Percentiles rank a stretch among this genome's conserved stretches.
These are phyloP conservation scores for Pleurotus salmoneostramineus DNA, from an alignment of 768 basidiomycete genomes.

Conservation along the genomic window DNA sequence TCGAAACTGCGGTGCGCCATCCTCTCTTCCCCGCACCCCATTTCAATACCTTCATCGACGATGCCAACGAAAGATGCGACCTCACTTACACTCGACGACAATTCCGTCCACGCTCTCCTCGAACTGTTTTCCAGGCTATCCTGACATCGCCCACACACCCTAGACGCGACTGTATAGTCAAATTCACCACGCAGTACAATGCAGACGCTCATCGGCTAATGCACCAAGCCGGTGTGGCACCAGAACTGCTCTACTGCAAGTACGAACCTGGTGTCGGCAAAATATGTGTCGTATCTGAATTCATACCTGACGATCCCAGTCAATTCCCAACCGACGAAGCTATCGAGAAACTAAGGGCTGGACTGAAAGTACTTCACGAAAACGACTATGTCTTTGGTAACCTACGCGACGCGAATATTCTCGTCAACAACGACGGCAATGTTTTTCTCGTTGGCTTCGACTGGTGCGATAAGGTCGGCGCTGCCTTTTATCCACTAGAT, in stretches of 20 bases:
- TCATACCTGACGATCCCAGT: not conserved
- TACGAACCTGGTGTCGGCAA: not conserved
- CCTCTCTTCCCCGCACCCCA: not conserved
- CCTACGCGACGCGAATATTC: not conserved
- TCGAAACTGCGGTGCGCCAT: not conserved
- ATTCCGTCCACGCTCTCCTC: not conserved
- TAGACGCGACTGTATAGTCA: not conserved
- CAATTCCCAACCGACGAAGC: not conserved
- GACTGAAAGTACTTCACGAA: not conserved
- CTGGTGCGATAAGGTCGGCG: not conserved
- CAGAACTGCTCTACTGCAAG: constrained; percentile 1
- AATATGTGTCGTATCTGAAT: not conserved
- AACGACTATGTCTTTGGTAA: not conserved
- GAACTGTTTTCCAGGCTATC: not conserved
- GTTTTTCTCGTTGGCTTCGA: not conserved
- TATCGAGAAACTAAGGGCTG: not conserved
- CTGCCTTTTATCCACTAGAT: not conserved
- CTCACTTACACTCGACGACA: not conserved
- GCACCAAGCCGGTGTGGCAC: not conserved
- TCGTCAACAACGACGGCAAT: not conserved
- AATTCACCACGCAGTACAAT: not conserved
- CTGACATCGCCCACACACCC: not conserved
- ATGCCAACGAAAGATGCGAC: not conserved
- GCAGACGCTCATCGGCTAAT: not conserved
- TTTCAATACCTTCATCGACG: not conserved